phyloP scores from a whole-genome alignment of 73 alveolate species.

The Tetrahymena elliotti region DNA sequence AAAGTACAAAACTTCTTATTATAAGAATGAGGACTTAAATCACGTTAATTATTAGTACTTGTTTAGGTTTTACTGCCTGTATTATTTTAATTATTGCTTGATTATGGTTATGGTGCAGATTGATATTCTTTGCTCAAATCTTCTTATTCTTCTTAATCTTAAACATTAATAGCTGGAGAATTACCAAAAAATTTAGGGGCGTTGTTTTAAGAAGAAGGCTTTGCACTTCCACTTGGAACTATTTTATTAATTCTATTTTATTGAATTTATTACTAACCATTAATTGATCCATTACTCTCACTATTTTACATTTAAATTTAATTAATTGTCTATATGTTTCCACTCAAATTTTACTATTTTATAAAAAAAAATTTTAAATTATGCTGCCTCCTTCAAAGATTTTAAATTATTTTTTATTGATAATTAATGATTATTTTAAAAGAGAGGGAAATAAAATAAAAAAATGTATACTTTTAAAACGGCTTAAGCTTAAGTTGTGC shows the following conservation, averaged over 20 bases:
- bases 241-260: not conserved
- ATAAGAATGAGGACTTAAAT: not conserved
- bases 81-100: not conserved
- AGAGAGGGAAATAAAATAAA: not conserved
- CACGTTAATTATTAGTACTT: not conserved
- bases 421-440: not conserved
- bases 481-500: constrained; percentile 37
- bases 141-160: not conserved
- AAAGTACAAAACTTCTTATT: not conserved
- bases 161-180: not conserved
- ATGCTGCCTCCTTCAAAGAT: not conserved
- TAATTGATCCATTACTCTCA: not conserved
- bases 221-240: not conserved
- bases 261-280: not conserved
- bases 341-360: not conserved
- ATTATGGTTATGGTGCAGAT: not conserved
- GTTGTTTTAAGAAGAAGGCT: not conserved
- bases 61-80: not conserved
- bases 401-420: not conserved
- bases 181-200: not conserved
- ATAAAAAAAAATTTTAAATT: not conserved
- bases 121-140: not conserved
- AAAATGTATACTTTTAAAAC: constrained; percentile 1
- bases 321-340: not conserved
- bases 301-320: not conserved